phyloP scores from a whole-genome alignment of 768 basidiomycete species.

The Exidia glandulosa region DNA sequence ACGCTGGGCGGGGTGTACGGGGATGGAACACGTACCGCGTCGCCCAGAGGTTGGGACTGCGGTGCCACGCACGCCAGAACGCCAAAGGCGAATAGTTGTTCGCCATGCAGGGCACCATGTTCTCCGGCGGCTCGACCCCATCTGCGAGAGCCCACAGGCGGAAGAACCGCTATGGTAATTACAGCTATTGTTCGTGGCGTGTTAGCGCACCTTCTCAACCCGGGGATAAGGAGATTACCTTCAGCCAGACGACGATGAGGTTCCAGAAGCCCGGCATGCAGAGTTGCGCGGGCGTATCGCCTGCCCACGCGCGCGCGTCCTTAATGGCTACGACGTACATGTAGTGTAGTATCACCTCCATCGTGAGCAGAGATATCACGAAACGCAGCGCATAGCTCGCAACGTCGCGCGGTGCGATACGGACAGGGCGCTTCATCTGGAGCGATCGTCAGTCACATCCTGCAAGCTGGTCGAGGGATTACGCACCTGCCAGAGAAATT shows the following conservation, averaged over 20 bases:
- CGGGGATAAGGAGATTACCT: slow-evolving; percentile 38
- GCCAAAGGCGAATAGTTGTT: slow-evolving; percentile 91
- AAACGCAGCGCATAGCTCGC: slow-evolving; percentile 60
- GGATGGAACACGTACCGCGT: slow-evolving; percentile 44
- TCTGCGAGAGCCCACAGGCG: slow-evolving; percentile 84
- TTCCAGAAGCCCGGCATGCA: slow-evolving; percentile 97
- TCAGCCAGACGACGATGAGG: slow-evolving; percentile 89
- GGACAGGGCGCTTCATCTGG: slow-evolving; percentile 52
- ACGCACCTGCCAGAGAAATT: slow-evolving; percentile 85
- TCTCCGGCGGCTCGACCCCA: slow-evolving; percentile 90
- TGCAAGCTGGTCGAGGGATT: background rate
- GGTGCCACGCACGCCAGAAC: slow-evolving; percentile 96
- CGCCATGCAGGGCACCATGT: slow-evolving; percentile 97
- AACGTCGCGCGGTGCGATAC: slow-evolving; percentile 28
- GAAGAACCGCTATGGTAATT: slow-evolving; percentile 96
- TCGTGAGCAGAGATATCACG: slow-evolving; percentile 56
- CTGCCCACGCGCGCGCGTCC: slow-evolving; percentile 71
- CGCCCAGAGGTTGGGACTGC: slow-evolving; percentile 93
- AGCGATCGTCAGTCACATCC: background rate
- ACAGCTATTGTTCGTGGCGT: slow-evolving; percentile 40
- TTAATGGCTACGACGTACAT: slow-evolving; percentile 98
- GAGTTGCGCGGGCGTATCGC: slow-evolving; percentile 66
- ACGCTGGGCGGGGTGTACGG: background rate
- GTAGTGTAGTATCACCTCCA: slow-evolving; percentile 86
- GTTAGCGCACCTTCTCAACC: background rate